A percentile compares a stretch with the other conserved stretches of the same genome.
phyloP scores from a whole-genome alignment of 1,139 yeast species.

The Candida dubliniensis region DNA sequence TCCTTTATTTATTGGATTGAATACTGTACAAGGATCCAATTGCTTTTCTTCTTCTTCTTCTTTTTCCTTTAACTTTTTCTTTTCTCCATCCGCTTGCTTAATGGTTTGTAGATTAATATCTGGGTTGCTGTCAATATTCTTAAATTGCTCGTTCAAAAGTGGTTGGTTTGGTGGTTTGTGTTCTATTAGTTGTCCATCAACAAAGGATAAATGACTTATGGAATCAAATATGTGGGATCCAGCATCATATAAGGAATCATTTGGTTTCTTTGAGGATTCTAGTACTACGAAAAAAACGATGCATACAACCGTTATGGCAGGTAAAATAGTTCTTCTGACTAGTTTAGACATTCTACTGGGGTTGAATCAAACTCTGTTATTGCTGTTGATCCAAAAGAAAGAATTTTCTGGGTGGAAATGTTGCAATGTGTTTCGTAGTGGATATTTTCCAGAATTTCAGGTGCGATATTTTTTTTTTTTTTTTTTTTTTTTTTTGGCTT shows the following conservation, averaged over 20 bases:
- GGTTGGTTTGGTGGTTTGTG: conserved; percentile 5
- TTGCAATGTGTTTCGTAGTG: too few relatives aligned
- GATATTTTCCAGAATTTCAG: too few relatives aligned
- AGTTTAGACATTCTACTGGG: conserved; percentile 10
- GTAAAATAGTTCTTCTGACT: conserved; percentile 12
- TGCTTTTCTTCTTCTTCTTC: conserved; percentile 13
- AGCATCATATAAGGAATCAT: conserved; percentile 11
- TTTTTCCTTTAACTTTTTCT: conserved; percentile 1
- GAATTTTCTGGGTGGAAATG: too few relatives aligned
- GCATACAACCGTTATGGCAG: conserved; percentile 8
- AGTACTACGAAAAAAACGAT: conserved; percentile 10
- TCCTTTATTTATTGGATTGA: conserved; percentile 52
- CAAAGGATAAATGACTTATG: conserved; percentile 18
- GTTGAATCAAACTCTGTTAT: too few relatives aligned
- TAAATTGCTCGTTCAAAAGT: not conserved
- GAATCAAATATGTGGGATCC: conserved; percentile 22
- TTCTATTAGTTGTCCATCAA: not conserved
- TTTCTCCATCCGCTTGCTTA: not conserved
- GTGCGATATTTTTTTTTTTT: too few relatives aligned
- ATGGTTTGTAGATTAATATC: not conserved
- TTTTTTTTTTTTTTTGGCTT: too few relatives aligned
- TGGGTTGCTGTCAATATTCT: not conserved
- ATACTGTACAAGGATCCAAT: conserved; percentile 53
- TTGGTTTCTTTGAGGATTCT: conserved; percentile 7
- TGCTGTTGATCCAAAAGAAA: too few relatives aligned